Evolutionary conservation across 768 basidiomycete genomes (phyloP).

Genomic region (Leccinum aurantiacum): DNA sequence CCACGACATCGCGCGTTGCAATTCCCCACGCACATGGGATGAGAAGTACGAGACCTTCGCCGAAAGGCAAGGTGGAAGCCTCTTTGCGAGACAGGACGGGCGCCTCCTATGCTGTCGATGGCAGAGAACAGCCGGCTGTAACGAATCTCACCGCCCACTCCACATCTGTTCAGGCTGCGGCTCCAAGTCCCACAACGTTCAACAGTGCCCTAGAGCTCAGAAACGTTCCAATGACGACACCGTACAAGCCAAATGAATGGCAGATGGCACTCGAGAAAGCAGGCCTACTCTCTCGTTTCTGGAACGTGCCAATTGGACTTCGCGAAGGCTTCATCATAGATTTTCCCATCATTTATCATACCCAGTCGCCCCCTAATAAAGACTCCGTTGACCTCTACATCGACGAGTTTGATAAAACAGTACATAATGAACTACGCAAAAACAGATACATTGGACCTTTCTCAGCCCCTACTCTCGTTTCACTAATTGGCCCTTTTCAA

Average conservation of each 20-base stretch:
- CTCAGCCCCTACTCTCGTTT: too few relatives aligned
- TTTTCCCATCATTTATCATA: neutral
- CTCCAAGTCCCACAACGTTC: neutral
- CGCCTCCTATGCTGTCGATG: neutral
- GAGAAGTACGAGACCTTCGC: neutral
- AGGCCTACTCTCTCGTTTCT: too few relatives aligned
- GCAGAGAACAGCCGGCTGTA: neutral
- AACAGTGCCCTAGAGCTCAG: neutral
- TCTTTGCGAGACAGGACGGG: neutral
- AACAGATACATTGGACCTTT: neutral
- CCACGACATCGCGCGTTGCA: too few relatives aligned
- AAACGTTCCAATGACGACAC: neutral
- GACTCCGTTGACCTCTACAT: neutral
- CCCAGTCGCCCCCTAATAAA: neutral
- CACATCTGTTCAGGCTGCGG: neutral
- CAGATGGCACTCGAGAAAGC: neutral
- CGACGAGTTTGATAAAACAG: neutral
- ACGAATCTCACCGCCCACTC: neutral
- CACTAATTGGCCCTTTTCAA: neutral
- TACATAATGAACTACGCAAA: neutral
- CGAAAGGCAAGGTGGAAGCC: neutral
- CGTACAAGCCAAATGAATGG: neutral
- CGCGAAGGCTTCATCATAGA: neutral
- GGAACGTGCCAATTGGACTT: too few relatives aligned
- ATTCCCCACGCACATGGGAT: neutral